Conservation (phyloP, 371 early-diverging fungal genomes). For the Massospora cicadina region DNA sequence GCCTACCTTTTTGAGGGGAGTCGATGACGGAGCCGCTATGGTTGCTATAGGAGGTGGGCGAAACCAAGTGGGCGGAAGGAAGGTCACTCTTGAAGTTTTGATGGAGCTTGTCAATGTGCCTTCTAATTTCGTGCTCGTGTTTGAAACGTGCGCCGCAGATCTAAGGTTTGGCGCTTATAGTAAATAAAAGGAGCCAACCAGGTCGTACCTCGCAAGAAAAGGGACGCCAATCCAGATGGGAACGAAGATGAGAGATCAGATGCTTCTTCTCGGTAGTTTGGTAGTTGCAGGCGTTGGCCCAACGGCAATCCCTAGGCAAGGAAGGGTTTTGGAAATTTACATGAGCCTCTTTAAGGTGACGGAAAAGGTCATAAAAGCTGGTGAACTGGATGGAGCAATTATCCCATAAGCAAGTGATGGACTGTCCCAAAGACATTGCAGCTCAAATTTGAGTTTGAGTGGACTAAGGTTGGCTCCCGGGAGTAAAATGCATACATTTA, state of each 20-base stretch:
- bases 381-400: background rate
- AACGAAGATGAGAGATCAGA: slow-evolving; percentile 7
- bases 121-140: slow-evolving; percentile 10
- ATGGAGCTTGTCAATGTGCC: slow-evolving; percentile 5
- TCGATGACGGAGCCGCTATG: background rate
- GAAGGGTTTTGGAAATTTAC: slow-evolving; percentile 1
- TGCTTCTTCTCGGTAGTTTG: slow-evolving; percentile 6
- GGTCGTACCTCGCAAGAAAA: slow-evolving; percentile 10
- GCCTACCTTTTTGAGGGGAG: background rate
- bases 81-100: background rate
- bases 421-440: background rate
- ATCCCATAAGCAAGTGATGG: slow-evolving; percentile 2
- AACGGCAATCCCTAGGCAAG: slow-evolving; percentile 1
- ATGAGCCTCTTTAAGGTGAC: slow-evolving; percentile 3
- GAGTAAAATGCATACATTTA: no score
- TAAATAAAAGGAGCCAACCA: background rate
- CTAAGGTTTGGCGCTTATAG: background rate
- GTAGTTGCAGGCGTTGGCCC: slow-evolving; percentile 4
- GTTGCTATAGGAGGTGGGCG: background rate
- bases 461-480: no score
- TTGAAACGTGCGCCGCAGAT: slow-evolving; percentile 1
- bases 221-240: slow-evolving; percentile 12
- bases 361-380: slow-evolving; percentile 3
- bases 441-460: no score
- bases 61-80: background rate